Conservation (phyloP, 2,329 filamentous ascomycete species). For the Septoria linicola region DNA sequence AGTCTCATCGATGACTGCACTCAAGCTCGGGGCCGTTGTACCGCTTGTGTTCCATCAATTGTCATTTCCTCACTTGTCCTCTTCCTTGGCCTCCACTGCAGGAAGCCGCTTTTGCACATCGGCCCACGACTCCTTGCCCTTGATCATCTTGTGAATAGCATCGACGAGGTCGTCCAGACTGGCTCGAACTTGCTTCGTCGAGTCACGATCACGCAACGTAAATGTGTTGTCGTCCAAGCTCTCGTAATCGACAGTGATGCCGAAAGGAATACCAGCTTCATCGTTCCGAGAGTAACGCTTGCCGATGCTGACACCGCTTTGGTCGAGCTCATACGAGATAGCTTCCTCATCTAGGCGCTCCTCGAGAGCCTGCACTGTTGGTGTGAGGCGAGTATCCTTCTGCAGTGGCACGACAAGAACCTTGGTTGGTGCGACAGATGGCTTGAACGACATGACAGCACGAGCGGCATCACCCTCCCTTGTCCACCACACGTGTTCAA, state of each 20-base stretch:
- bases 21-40: too few relatives aligned
- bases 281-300: conserved; percentile 95
- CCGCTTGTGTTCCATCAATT: too few relatives aligned
- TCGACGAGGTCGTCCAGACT: conserved; percentile 75
- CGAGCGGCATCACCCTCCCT: conserved; percentile 80
- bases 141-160: conserved; percentile 65
- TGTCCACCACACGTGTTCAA: conserved; percentile 95
- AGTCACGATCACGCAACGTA: conserved; percentile 87
- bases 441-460: conserved; percentile 73
- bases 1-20: background rate
- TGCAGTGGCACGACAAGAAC: conserved; percentile 89
- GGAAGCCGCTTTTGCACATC: conserved; percentile 77
- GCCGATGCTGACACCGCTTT: conserved; percentile 87
- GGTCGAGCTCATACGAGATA: conserved; percentile 82
- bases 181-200: conserved; percentile 84
- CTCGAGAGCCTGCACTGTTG: conserved; percentile 71
- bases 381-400: conserved; percentile 74
- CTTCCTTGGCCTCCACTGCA: conserved; percentile 74
- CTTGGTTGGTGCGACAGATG: conserved; percentile 85
- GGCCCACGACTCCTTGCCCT: conserved; percentile 64
- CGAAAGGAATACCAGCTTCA: conserved; percentile 90
- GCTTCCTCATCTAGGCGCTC: conserved; percentile 72
- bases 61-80: conserved; percentile 44
- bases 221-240: conserved; percentile 82
- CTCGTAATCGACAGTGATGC: conserved; percentile 95